Base-by-base conservation (phyloP, 306 rosid genomes). In the Rubus idaeus region DNA sequence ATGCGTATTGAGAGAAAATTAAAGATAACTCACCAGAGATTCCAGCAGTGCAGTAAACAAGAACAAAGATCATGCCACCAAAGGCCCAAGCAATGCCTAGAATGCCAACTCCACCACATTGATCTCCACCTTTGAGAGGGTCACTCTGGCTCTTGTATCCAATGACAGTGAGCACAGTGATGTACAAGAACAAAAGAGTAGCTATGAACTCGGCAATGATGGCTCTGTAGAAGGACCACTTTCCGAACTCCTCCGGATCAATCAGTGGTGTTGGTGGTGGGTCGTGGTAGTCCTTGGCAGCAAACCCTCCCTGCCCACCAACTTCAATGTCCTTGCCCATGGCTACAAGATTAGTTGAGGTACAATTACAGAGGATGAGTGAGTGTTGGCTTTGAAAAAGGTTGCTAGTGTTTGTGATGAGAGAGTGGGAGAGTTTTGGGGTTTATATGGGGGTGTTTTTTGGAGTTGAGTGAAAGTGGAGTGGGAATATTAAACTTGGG, bases 191-290 rank as follows among this genome's bases (percentile, higher is more conserved):
- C 85, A 93, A 84, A 61, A 93, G 92, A 3, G 98, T 91, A 76
- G 98, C 98, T 12, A 91, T 79, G 75, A 93, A 93, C 88, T 93
- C 97, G 5, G 98, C 98, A 3, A 93, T 91, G 62, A 90, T 71
- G 30, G 97, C 96, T 35, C 98, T 81, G 79, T 91, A 87, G 17
- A 91, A 93, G 40, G 98, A 94, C 97, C 98, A 91, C 37, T 79
- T 70, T 3, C 51, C 10, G 8, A 93, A 78, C 79, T 94, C 97
- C 1, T 46, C 46, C 6, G 87, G 10, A 82, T 93, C 97, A 42
- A 90, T 45, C 49, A 91, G 60, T 0, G 90, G 96, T 0, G 90
- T 88, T 0, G 96, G 94, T 1, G 94, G 97, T 5, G 90, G 96
- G 70, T 93, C 97, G 0, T 79, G 83, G 87, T 94, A 91, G 88